These are phyloP conservation scores for Plasmodium inui DNA, from an alignment of 169 alveolate genomes.

Conservation along the genomic window DNA sequence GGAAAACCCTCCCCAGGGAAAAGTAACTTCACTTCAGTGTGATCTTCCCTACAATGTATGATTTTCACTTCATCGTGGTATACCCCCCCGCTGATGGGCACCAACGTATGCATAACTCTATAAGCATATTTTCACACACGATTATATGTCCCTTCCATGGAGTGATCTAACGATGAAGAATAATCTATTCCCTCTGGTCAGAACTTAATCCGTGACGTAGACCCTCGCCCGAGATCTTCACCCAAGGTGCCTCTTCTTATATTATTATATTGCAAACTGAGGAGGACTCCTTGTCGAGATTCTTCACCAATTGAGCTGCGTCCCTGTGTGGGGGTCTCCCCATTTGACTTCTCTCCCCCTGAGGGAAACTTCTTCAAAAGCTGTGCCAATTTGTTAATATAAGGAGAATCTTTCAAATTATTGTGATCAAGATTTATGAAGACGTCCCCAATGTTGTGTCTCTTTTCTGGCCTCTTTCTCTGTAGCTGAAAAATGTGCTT, in stretches of 20 bases:
- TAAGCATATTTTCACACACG: background rate
- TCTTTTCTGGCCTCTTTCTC: background rate
- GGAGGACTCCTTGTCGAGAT: background rate
- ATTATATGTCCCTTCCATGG: background rate
- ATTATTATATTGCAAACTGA: conserved; percentile 64
- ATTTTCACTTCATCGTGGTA: background rate
- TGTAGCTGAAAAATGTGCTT: conserved; percentile 31
- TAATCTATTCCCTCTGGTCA: background rate
- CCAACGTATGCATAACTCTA: background rate
- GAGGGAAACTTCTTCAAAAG: conserved; percentile 22
- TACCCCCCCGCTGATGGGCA: background rate
- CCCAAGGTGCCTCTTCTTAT: conserved; percentile 22
- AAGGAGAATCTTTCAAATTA: conserved; percentile 42
- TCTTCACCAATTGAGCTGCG: background rate
- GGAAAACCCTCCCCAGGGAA: background rate
- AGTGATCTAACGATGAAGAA: background rate
- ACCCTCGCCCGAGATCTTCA: background rate
- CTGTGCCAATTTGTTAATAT: conserved; percentile 45
- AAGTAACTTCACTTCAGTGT: background rate
- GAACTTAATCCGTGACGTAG: conserved; percentile 21
- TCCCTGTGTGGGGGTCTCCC: background rate
- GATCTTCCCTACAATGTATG: background rate
- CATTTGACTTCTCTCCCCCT: background rate
- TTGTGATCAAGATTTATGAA: conserved; percentile 55
- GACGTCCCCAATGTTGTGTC: conserved; percentile 10